Conservation (phyloP, 176 grass and related monocot genomes). For the Phoenix dactylifera region DNA sequence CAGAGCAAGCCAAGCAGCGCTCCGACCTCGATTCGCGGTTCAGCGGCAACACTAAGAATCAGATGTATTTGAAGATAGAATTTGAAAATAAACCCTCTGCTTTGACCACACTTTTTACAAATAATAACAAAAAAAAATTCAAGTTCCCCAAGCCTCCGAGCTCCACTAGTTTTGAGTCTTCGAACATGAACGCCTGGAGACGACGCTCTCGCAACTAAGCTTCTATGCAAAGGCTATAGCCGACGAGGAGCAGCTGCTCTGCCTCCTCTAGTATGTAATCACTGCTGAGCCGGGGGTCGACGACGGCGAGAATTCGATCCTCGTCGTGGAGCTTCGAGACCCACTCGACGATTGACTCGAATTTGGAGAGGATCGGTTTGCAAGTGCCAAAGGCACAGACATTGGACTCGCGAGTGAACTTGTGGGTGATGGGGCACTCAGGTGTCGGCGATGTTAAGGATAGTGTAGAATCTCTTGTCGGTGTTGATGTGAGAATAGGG, state of each 20-base stretch:
- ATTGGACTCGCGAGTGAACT: slow-evolving; percentile 37
- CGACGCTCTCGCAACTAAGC: no score
- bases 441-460: slow-evolving; percentile 37
- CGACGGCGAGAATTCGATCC: slow-evolving; percentile 29
- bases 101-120: no score
- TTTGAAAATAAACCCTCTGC: no score
- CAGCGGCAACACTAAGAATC: no score
- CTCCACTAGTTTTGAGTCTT: no score
- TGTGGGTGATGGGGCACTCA: slow-evolving; percentile 33
- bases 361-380: slow-evolving; percentile 12
- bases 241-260: slow-evolving; percentile 26
- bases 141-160: no score
- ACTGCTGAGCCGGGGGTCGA: slow-evolving; percentile 20
- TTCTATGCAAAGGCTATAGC: slow-evolving; percentile 12
- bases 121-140: no score
- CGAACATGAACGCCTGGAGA: no score
- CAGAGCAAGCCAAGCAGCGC: no score
- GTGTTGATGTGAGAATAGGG: slow-evolving; percentile 8
- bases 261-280: slow-evolving; percentile 31
- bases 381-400: slow-evolving; percentile 45
- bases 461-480: slow-evolving; percentile 29
- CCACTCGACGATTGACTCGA: slow-evolving; percentile 30
- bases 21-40: no score
- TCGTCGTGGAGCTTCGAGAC: slow-evolving; percentile 45
- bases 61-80: no score